phyloP scores from a whole-genome alignment of 306 rosid genomes.

The Alnus rubra region DNA sequence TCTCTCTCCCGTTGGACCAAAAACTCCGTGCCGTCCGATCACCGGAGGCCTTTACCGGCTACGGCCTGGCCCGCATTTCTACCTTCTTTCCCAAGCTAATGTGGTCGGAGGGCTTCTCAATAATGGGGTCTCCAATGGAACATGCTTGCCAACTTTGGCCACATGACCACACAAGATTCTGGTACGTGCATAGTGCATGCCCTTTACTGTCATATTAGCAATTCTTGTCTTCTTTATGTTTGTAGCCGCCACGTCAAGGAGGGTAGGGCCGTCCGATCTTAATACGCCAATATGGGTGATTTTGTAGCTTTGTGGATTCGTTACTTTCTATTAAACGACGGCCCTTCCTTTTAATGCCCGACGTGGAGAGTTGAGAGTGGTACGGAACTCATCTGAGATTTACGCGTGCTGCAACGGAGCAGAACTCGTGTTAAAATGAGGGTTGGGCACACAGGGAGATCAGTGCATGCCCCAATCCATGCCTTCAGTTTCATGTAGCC shows the following conservation, averaged over 20 bases:
- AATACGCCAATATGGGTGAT: not conserved
- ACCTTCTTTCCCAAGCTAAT: slow-evolving; percentile 28
- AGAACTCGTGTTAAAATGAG: not conserved
- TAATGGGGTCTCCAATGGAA: slow-evolving; percentile 39
- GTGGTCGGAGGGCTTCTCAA: slow-evolving; percentile 56
- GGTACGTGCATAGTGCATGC: slow-evolving; percentile 38
- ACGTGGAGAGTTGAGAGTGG: slow-evolving; percentile 7
- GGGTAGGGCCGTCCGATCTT: not conserved
- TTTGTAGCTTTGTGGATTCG: not conserved
- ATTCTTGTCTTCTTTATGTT: not conserved
- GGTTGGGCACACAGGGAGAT: not conserved
- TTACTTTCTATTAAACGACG: not conserved
- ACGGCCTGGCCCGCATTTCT: slow-evolving; percentile 42
- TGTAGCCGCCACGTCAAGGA: not conserved
- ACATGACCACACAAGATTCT: slow-evolving; percentile 32
- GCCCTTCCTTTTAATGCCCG: not conserved
- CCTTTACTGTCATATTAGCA: not conserved
- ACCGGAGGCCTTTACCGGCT: slow-evolving; percentile 36
- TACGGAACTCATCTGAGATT: not conserved
- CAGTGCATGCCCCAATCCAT: not conserved
- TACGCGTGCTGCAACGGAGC: not conserved
- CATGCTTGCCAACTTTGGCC: slow-evolving; percentile 59
- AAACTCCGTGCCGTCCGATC: slow-evolving; percentile 42
- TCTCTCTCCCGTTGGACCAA: slow-evolving; percentile 34
- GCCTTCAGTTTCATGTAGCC: not conserved